These are phyloP conservation scores for Odonthalia washingtoniensis DNA, from an alignment of 31 red algal species.

Conservation along the genomic window DNA sequence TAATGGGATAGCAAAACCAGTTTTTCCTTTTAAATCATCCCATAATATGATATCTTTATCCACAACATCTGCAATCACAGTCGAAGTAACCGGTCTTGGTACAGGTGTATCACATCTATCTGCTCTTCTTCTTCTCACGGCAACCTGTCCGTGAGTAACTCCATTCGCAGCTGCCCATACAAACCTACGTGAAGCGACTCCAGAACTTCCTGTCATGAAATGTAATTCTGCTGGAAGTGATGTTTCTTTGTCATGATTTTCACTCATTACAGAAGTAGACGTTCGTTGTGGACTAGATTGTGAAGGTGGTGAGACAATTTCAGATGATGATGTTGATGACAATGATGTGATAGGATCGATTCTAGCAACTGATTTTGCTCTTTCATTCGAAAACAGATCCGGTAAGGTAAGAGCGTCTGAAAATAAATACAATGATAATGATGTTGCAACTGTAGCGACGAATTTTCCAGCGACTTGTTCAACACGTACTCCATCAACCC, in stretches of 20 bases:
- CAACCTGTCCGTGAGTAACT: slow-evolving; percentile 66
- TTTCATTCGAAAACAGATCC: slow-evolving; percentile 38
- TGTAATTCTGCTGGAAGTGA: slow-evolving; percentile 52
- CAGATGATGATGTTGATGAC: not conserved
- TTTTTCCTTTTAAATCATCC: slow-evolving; percentile 40
- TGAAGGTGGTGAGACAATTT: slow-evolving; percentile 7
- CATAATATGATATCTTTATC: slow-evolving; percentile 56
- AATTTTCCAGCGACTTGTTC: slow-evolving; percentile 64
- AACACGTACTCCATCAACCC: slow-evolving; percentile 62
- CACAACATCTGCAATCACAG: slow-evolving; percentile 49
- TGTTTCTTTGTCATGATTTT: not conserved
- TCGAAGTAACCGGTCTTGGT: slow-evolving; percentile 2
- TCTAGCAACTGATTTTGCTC: slow-evolving; percentile 18
- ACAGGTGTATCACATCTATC: not conserved
- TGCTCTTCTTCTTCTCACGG: slow-evolving; percentile 20
- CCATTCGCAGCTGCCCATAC: slow-evolving; percentile 55
- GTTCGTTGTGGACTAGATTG: not conserved
- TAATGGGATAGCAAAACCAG: slow-evolving; percentile 48
- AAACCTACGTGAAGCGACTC: slow-evolving; percentile 55
- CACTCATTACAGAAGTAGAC: not conserved
- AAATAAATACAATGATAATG: slow-evolving; percentile 53
- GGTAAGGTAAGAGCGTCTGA: slow-evolving; percentile 50
- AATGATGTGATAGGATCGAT: not conserved
- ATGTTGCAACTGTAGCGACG: slow-evolving; percentile 62
- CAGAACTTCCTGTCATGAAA: slow-evolving; percentile 70